Conservation (phyloP, 2,329 filamentous ascomycete species). For the Seiridium cupressi region DNA sequence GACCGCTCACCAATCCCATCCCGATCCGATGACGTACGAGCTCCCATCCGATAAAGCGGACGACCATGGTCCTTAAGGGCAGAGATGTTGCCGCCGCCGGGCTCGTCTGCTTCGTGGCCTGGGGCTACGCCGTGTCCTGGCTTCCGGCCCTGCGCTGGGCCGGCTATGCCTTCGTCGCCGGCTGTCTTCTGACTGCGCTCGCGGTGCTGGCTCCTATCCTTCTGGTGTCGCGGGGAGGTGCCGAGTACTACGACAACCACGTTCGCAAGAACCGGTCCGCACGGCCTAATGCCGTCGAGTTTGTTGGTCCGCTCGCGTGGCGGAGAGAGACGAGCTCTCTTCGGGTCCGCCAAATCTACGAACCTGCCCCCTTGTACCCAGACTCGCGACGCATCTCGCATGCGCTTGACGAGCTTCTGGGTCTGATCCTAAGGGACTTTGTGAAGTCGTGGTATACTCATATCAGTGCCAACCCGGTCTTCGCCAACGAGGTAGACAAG, state of each 20-base stretch:
- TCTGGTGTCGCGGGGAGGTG: constrained; percentile 56
- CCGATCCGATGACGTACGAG: not conserved
- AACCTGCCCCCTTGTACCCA: constrained; percentile 68
- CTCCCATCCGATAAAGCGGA: not conserved
- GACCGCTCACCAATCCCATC: not conserved
- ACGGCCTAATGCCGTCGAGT: constrained; percentile 49
- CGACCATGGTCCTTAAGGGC: constrained; percentile 68
- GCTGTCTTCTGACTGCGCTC: constrained; percentile 56
- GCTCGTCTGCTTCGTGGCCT: constrained; percentile 75
- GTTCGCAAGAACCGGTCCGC: constrained; percentile 34
- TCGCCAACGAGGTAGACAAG: constrained; percentile 83
- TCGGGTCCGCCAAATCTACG: constrained; percentile 64
- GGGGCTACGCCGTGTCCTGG: constrained; percentile 83
- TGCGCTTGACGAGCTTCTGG: constrained; percentile 76
- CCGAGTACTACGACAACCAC: constrained; percentile 25
- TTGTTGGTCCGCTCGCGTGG: constrained; percentile 67
- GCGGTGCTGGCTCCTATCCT: constrained; percentile 58
- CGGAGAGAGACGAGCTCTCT: constrained; percentile 65
- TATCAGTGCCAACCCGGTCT: constrained; percentile 78
- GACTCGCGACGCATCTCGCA: constrained; percentile 75
- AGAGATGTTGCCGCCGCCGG: constrained; percentile 69
- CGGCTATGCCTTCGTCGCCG: constrained; percentile 78
- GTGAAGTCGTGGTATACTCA: constrained; percentile 83
- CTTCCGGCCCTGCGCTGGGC: constrained; percentile 79
- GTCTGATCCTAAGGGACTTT: constrained; percentile 78